Conservation (phyloP, 2,329 filamentous ascomycete species). For the Paraconiothyrium brasiliense region DNA sequence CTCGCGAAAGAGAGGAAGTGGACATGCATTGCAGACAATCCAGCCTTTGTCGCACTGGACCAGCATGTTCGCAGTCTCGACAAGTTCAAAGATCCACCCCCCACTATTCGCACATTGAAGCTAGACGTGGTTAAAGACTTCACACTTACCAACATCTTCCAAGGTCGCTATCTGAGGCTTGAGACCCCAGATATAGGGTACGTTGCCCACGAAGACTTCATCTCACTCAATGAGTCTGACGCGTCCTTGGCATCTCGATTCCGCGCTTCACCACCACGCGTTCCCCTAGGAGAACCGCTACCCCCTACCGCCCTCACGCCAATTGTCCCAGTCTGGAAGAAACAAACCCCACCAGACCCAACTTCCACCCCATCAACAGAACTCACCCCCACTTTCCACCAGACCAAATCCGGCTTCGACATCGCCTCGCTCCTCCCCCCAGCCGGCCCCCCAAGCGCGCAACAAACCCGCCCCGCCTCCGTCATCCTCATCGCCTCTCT, state of each 20-base stretch:
- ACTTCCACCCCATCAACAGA: background rate
- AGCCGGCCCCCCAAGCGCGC: constrained; percentile 27
- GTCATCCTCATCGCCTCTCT: constrained; percentile 61
- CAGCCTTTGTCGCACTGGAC: constrained; percentile 54
- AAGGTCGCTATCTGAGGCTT: constrained; percentile 56
- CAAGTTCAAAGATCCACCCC: constrained; percentile 52
- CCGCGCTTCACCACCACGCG: constrained; percentile 34
- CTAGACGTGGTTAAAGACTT: constrained; percentile 56
- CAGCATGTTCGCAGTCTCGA: constrained; percentile 56
- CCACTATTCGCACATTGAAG: constrained; percentile 48
- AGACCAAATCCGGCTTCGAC: constrained; percentile 62
- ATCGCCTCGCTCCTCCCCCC: constrained; percentile 38
- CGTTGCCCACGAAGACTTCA: constrained; percentile 53
- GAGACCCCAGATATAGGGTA: constrained; percentile 53
- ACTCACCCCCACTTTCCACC: constrained; percentile 49
- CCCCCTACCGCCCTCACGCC: background rate
- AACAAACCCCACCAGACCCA: background rate
- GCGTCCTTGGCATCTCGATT: constrained; percentile 18
- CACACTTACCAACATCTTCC: constrained; percentile 55
- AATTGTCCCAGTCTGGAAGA: background rate
- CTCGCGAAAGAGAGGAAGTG: constrained; percentile 49
- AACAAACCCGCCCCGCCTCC: constrained; percentile 38
- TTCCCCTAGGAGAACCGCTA: constrained; percentile 41
- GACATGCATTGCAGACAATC: constrained; percentile 49
- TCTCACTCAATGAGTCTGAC: constrained; percentile 41